Evolutionary conservation across 2,329 filamentous ascomycete species (phyloP).

Genomic region (Epichloe coenophiala): DNA sequence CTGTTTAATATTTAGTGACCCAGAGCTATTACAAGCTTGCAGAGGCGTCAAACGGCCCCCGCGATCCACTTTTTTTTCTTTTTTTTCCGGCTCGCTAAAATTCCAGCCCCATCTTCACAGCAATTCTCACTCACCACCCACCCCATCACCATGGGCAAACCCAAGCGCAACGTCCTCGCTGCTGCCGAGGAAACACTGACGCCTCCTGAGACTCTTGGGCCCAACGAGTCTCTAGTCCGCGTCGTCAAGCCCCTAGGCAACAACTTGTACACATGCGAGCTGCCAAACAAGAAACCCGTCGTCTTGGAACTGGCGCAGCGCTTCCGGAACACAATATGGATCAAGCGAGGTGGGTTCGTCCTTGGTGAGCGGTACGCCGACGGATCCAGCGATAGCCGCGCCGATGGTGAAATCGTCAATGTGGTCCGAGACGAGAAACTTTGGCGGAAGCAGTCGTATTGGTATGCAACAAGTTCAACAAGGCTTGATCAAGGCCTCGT

Average conservation of each 20-base stretch:
- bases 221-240: slow-evolving; percentile 56
- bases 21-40: too few relatives aligned
- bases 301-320: slow-evolving; percentile 71
- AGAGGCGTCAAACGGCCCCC: too few relatives aligned
- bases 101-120: not conserved
- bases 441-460: slow-evolving; percentile 83
- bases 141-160: slow-evolving; percentile 19
- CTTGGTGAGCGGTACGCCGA: slow-evolving; percentile 57
- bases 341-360: slow-evolving; percentile 79
- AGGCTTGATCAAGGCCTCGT: too few relatives aligned
- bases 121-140: not conserved
- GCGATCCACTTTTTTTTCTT: too few relatives aligned
- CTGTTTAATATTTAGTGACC: too few relatives aligned
- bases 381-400: slow-evolving; percentile 59
- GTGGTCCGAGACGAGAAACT: slow-evolving; percentile 81
- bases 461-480: slow-evolving; percentile 36
- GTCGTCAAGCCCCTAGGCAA: slow-evolving; percentile 78
- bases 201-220: slow-evolving; percentile 44
- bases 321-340: slow-evolving; percentile 88
- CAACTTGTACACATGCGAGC: slow-evolving; percentile 69
- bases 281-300: slow-evolving; percentile 51
- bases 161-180: slow-evolving; percentile 62
- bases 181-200: slow-evolving; percentile 58
- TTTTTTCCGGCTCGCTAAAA: not conserved
- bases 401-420: slow-evolving; percentile 82